Percentiles rank a stretch among this genome's conserved stretches.
Conservation (phyloP, 2,329 filamentous ascomycete species). For the Septoria linicola region DNA sequence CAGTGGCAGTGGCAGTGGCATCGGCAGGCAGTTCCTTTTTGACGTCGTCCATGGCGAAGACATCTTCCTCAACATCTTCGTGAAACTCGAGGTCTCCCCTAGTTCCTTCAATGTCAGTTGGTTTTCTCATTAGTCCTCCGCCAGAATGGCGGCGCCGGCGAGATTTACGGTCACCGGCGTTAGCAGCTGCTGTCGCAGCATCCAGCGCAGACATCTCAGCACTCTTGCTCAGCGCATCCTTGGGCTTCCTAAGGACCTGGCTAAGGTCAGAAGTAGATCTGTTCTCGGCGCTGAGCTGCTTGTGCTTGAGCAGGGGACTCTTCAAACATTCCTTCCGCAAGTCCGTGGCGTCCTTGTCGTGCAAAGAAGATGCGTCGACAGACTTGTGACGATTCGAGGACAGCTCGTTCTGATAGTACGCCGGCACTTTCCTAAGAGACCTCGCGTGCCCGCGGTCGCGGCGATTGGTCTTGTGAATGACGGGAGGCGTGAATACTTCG, state of each 20-base stretch:
- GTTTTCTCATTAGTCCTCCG: slow-evolving; percentile 73
- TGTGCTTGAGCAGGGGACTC: slow-evolving; percentile 42
- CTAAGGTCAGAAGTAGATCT: slow-evolving; percentile 29
- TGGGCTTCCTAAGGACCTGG: slow-evolving; percentile 23
- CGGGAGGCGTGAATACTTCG: slow-evolving; percentile 83
- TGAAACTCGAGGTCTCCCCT: slow-evolving; percentile 84
- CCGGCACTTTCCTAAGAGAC: slow-evolving; percentile 44
- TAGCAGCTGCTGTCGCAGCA: background rate
- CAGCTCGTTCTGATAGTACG: slow-evolving; percentile 34
- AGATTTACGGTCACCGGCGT: slow-evolving; percentile 7
- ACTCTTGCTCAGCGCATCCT: slow-evolving; percentile 33
- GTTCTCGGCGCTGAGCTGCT: slow-evolving; percentile 21
- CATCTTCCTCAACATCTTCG: slow-evolving; percentile 69
- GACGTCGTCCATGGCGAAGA: slow-evolving; percentile 66
- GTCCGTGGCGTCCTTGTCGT: slow-evolving; percentile 6
- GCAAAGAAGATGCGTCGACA: slow-evolving; percentile 20
- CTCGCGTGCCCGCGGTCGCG: slow-evolving; percentile 65
- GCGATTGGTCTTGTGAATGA: slow-evolving; percentile 76
- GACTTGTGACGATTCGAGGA: slow-evolving; percentile 33
- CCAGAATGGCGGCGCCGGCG: slow-evolving; percentile 76
- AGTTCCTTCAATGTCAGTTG: slow-evolving; percentile 62
- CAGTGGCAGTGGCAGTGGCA: background rate
- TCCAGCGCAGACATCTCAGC: slow-evolving; percentile 30
- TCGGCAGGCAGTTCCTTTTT: slow-evolving; percentile 25
- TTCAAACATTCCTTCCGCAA: slow-evolving; percentile 37